Conservation (phyloP, 345 rosid genomes). For the Populus deltoides region DNA sequence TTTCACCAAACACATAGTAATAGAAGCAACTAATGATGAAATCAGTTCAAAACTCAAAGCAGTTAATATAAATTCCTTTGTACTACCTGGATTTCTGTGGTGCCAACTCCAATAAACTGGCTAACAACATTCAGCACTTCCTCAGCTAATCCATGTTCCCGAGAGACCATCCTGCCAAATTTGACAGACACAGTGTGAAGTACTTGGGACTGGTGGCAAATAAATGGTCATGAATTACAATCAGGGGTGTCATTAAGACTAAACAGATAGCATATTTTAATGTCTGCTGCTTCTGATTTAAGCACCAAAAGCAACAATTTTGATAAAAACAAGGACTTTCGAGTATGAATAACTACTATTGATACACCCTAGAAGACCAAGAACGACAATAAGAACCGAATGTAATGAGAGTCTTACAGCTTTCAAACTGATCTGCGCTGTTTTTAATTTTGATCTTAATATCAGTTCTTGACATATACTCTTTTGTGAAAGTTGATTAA, state of each 20-base stretch:
- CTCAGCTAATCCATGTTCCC: constrained; percentile 73
- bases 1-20: constrained; percentile 10
- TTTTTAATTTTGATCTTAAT: constrained; percentile 1
- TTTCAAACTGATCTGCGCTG: background rate
- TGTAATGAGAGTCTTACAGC: background rate
- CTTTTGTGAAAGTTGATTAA: background rate
- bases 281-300: background rate
- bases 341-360: background rate
- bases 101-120: constrained; percentile 63
- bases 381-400: background rate
- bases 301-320: background rate
- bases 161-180: constrained; percentile 67
- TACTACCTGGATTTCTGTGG: constrained; percentile 68
- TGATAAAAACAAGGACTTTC: background rate
- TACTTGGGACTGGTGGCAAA: background rate
- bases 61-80: background rate
- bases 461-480: background rate
- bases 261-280: background rate
- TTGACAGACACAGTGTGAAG: constrained; percentile 11
- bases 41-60: constrained; percentile 8
- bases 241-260: background rate
- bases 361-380: background rate
- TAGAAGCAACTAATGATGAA: background rate
- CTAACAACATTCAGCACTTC: constrained; percentile 56
- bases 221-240: background rate